A percentile compares a stretch with the other conserved stretches of the same genome.
Conservation (phyloP, 257 asterid species). For the Scutellaria galericulata region DNA sequence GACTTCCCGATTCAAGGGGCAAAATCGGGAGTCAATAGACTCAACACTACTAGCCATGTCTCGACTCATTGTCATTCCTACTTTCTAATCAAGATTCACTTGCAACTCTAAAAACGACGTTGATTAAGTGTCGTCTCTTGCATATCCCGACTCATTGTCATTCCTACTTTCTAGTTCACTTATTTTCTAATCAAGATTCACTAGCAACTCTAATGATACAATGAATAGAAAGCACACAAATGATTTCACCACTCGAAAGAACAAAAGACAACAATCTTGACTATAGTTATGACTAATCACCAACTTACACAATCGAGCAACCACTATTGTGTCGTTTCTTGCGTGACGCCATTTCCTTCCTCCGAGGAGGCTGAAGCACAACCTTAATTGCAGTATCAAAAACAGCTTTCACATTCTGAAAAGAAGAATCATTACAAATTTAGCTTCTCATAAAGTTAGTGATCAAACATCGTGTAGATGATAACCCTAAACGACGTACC, state of each 20-base stretch:
- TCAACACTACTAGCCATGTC: constrained; percentile 1
- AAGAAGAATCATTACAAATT: background rate
- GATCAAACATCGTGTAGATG: background rate
- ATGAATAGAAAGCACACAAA: no score
- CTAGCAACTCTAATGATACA: background rate
- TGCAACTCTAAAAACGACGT: background rate
- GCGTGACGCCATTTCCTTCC: constrained; percentile 62
- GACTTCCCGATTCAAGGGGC: no score
- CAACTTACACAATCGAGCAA: constrained; percentile 84
- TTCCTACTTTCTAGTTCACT: constrained; percentile 42
- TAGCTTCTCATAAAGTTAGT: constrained; percentile 4
- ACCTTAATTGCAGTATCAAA: constrained; percentile 92
- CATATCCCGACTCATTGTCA: constrained; percentile 48
- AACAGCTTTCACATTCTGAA: constrained; percentile 92
- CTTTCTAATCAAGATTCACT: background rate
- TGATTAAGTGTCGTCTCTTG: constrained; percentile 52
- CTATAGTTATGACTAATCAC: background rate
- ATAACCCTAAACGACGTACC: constrained; percentile 41
- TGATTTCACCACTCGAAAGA: background rate
- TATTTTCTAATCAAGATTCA: background rate
- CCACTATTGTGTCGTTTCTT: constrained; percentile 67
- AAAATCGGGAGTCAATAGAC: background rate
- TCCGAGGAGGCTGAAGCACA: constrained; percentile 92
- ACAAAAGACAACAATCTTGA: background rate
- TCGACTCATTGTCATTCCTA: background rate